Conservation (phyloP, 495 filamentous ascomycete genomes). For the Bacidia gigantensis region DNA sequence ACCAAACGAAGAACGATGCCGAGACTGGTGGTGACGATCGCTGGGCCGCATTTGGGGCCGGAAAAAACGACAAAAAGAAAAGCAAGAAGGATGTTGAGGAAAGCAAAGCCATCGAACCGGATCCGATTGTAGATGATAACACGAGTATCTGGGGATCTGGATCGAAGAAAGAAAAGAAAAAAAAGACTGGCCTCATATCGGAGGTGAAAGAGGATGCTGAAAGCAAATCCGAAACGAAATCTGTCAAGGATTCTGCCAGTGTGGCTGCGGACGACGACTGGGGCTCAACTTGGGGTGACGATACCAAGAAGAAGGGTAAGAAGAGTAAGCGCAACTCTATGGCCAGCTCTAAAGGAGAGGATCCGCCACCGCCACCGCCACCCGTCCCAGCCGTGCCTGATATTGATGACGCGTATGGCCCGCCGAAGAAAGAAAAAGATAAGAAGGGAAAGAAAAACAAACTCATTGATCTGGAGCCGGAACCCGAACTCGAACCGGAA, state of each 20-base stretch:
- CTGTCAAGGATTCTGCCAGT: conserved; percentile 8
- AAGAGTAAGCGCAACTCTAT: conserved; percentile 14
- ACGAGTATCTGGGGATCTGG: conserved; percentile 24
- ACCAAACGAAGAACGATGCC: neutral
- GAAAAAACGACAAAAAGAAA: conserved; percentile 26
- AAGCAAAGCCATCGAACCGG: conserved; percentile 18
- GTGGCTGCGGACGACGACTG: conserved; percentile 23
- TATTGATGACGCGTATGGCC: conserved; percentile 25
- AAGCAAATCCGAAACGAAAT: conserved; percentile 15
- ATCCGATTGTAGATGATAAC: conserved; percentile 14
- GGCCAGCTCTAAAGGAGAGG: conserved; percentile 12
- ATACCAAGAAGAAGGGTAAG: conserved; percentile 20
- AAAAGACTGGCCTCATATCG: conserved; percentile 20
- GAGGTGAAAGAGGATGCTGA: conserved; percentile 24
- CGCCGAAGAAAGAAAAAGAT: conserved; percentile 34
- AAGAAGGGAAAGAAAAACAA: conserved; percentile 21
- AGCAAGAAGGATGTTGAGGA: conserved; percentile 24
- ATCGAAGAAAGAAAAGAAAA: conserved; percentile 29
- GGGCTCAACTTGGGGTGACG: conserved; percentile 20
- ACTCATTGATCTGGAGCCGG: conserved; percentile 12
- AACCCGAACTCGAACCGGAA: neutral
- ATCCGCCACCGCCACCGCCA: conserved; percentile 15
- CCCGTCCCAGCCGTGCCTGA: conserved; percentile 17
- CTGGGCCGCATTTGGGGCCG: conserved; percentile 10
- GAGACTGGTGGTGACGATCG: conserved; percentile 6